A percentile compares a stretch with the other conserved stretches of the same genome.
These are phyloP conservation scores for Boletus smithii DNA, from an alignment of 1,284 basidiomycete species.

Conservation along the genomic window DNA sequence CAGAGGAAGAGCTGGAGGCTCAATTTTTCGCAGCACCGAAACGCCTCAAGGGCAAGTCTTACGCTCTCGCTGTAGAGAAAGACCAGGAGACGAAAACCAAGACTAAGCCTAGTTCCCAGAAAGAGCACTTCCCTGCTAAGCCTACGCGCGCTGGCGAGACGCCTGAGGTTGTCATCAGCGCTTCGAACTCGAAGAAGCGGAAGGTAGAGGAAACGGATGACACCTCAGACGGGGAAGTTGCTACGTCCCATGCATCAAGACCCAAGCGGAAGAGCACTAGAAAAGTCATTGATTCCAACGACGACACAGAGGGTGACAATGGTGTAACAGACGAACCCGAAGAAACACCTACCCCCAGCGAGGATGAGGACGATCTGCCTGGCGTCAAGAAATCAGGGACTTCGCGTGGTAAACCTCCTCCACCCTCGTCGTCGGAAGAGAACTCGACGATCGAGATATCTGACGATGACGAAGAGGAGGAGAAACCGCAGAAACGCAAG, in stretches of 20 bases:
- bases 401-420: conserved; percentile 29
- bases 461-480: conserved; percentile 35
- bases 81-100: conserved; percentile 22
- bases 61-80: conserved; percentile 51
- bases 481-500: conserved; percentile 27
- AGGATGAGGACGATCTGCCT: conserved; percentile 27
- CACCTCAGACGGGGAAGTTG: conserved; percentile 36
- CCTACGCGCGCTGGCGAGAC: conserved; percentile 41
- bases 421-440: conserved; percentile 32
- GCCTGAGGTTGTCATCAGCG: conserved; percentile 52
- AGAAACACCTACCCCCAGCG: conserved; percentile 19
- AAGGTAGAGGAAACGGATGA: conserved; percentile 24
- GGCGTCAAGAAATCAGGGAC: conserved; percentile 21
- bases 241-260: conserved; percentile 34
- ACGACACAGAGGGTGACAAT: conserved; percentile 25
- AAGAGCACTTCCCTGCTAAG: conserved; percentile 28
- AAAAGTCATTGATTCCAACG: conserved; percentile 47
- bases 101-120: conserved; percentile 4
- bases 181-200: conserved; percentile 16
- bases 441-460: conserved; percentile 20
- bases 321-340: conserved; percentile 15
- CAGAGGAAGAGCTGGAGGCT: conserved; percentile 47
- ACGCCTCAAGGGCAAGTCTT: conserved; percentile 70
- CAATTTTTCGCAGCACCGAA: conserved; percentile 54
- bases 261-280: conserved; percentile 35